A percentile compares a stretch with the other conserved stretches of the same genome.
Conservation (phyloP, 73 alveolate species). For the Paramecium primaurelia region DNA sequence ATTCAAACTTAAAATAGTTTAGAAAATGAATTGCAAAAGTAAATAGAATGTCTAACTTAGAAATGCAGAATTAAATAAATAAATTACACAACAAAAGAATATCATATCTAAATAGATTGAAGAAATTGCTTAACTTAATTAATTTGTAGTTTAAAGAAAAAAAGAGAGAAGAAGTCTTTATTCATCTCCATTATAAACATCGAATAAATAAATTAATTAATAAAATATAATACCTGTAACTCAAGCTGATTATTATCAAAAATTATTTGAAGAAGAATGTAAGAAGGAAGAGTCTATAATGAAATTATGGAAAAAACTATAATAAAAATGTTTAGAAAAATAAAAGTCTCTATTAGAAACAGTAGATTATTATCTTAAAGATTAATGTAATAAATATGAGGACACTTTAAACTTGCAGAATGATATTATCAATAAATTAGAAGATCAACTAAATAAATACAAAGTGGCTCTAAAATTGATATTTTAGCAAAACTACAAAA, state of each 20-base stretch:
- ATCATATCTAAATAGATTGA: neutral
- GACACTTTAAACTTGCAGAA: neutral
- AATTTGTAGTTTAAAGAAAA: neutral
- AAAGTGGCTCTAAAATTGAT: neutral
- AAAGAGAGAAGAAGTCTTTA: slow-evolving; percentile 17
- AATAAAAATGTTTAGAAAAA: neutral
- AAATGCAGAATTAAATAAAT: neutral
- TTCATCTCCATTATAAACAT: neutral
- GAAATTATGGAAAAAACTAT: neutral
- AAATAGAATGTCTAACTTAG: neutral
- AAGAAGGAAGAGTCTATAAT: neutral
- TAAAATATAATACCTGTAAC: neutral
- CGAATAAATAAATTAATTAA: neutral
- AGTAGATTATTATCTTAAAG: neutral
- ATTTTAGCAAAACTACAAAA: neutral
- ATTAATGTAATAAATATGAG: neutral
- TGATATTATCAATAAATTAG: neutral
- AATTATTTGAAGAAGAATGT: neutral
- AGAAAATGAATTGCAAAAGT: neutral
- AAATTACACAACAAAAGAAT: neutral
- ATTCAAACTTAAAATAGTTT: neutral
- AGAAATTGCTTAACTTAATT: slow-evolving; percentile 20
- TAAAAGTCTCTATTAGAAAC: neutral
- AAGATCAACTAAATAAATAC: neutral
- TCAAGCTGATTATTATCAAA: neutral